phyloP scores from a whole-genome alignment of 2,329 filamentous ascomycete species.

The Claviceps fusiformis region DNA sequence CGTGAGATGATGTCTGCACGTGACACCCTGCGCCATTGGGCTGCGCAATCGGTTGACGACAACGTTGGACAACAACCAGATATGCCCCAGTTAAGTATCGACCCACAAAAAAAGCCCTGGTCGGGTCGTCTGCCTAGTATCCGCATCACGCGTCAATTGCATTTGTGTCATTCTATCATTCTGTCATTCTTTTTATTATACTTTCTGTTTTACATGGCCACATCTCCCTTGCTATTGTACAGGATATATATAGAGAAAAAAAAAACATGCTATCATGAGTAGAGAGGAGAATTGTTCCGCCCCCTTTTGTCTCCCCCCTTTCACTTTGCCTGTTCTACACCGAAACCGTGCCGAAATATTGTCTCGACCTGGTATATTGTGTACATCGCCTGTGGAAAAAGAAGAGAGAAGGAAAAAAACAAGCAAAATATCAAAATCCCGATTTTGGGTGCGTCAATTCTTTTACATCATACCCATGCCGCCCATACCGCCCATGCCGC shows the following conservation, averaged over 20 bases:
- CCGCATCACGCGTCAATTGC: background rate
- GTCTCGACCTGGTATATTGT: constrained; percentile 10
- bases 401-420: background rate
- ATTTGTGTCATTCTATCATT: background rate
- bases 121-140: background rate
- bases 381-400: constrained; percentile 13
- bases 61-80: background rate
- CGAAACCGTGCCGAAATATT: constrained; percentile 29
- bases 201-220: constrained; percentile 15
- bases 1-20: constrained; percentile 17
- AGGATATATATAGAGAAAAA: constrained; percentile 17
- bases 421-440: background rate
- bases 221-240: constrained; percentile 19
- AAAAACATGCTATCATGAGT: constrained; percentile 13
- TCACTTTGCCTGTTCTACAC: constrained; percentile 15
- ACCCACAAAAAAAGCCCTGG: background rate
- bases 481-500: constrained; percentile 31
- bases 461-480: constrained; percentile 43
- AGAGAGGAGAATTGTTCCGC: constrained; percentile 23
- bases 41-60: background rate
- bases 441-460: constrained; percentile 11
- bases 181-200: constrained; percentile 7
- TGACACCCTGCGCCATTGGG: constrained; percentile 12
- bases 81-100: background rate
- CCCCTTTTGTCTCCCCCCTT: constrained; percentile 6